Base-by-base conservation (phyloP, 768 basidiomycete species). In the Albatrellus ellisii region DNA sequence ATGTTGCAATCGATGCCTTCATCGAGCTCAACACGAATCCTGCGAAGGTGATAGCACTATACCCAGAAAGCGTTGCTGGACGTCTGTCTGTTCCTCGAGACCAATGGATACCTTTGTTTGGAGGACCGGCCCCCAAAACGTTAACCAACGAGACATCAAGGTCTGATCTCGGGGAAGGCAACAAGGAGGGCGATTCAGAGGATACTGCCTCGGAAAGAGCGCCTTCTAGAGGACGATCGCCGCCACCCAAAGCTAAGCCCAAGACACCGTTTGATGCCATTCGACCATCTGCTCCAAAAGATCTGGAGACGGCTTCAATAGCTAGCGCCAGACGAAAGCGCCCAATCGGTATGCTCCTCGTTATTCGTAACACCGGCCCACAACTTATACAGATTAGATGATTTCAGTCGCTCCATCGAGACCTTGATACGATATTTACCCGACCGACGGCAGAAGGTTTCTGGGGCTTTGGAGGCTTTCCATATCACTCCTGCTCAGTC, bases 1-100 rank as follows among this genome's bases (percentile, higher is more conserved):
- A 84, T 46, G 61, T 66, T 1, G 91, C 94, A 1, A 81, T 97
- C 43, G 79, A 95, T 54, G 73, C 78, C 0, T 91, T 98, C 58
- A 72, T 91, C 36, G 75, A 82, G 31, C 77, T 94, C 31, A 82
- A 97, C 49, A 67, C 91, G 50, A 92, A 92, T 53, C 95, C 95
- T 0, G 88, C 92, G 0, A 89, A 91, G 54, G 87, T 99, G 3
- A 70, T 98, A 17, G 82, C 91, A 1, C 63, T 98, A 5, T 99
- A 88, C 58, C 85, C 88, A 0, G 76, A 83, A 26, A 66, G 68
- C 10, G 73, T 98, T 3, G 72, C 89, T 1, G 94, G 94, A 5
- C 69, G 85, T 25, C 60, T 97, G 6, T 66, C 77, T 4, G 73
- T 82, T 0, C 73, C 78, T 9, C 70, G 62, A 33, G 78, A 79